Conservation (phyloP, 345 rosid species). For the Rhodamnia argentea region DNA sequence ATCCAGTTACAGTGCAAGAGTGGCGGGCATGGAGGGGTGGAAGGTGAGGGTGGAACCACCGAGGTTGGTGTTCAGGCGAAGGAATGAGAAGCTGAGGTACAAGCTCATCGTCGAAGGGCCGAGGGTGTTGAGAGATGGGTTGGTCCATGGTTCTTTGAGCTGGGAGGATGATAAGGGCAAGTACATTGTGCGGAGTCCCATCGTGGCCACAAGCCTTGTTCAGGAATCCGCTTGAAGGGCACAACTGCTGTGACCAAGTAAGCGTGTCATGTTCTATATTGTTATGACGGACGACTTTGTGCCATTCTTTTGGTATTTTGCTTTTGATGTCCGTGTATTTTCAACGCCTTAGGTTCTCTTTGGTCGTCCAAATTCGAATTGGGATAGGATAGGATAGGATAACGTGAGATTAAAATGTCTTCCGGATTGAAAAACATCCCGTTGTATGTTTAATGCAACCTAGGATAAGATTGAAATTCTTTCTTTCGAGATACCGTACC, state of each 20-base stretch:
- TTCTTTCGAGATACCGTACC: neutral
- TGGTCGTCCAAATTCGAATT: accelerated
- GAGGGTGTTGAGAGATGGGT: conserved; percentile 16
- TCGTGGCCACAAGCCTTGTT: conserved; percentile 30
- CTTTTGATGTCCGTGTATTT: neutral
- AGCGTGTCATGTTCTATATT: neutral
- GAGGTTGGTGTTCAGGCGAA: conserved; percentile 30
- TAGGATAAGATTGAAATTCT: neutral
- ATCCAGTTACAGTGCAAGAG: conserved; percentile 24
- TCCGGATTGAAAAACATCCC: neutral
- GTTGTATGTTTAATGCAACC: neutral
- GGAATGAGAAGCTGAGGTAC: conserved; percentile 38
- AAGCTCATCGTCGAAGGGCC: conserved; percentile 43
- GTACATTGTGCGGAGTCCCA: conserved; percentile 38
- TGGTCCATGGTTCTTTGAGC: conserved; percentile 32
- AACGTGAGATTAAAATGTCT: accelerated
- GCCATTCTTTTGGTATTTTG: neutral
- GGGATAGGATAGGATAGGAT: neutral
- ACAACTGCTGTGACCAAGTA: neutral
- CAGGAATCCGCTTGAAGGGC: conserved; percentile 1
- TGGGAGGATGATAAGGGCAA: conserved; percentile 50
- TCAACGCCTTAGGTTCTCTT: neutral
- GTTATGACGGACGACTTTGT: neutral
- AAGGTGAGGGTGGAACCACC: conserved; percentile 43
- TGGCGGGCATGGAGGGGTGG: conserved; percentile 34